phyloP scores from a whole-genome alignment of 2,329 filamentous ascomycete species.

The Macrophomina tecta region DNA sequence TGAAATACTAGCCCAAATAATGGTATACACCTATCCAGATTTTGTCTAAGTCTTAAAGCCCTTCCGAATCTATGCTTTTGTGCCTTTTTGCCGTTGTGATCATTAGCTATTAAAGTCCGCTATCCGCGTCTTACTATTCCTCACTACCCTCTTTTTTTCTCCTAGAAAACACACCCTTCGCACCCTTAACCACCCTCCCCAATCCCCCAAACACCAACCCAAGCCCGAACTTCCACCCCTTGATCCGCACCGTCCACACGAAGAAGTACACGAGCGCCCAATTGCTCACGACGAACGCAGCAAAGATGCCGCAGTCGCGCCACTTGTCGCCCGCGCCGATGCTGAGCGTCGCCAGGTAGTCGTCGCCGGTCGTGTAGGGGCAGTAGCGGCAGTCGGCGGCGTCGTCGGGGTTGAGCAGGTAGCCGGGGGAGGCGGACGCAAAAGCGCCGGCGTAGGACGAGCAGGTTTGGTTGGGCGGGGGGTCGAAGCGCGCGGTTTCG shows the following conservation, averaged over 20 bases:
- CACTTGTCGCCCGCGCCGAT: slow-evolving; percentile 68
- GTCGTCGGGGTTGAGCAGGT: slow-evolving; percentile 67
- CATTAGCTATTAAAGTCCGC: no score
- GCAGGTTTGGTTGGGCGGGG: slow-evolving; percentile 70
- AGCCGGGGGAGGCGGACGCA: slow-evolving; percentile 61
- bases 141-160: background rate
- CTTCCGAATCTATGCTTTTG: no score
- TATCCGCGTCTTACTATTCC: background rate
- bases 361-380: slow-evolving; percentile 66
- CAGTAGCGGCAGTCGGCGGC: slow-evolving; percentile 72
- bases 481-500: slow-evolving; percentile 70
- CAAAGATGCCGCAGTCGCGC: slow-evolving; percentile 74
- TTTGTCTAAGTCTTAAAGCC: background rate
- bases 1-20: background rate
- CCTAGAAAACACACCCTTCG: slow-evolving; percentile 3
- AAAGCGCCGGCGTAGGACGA: slow-evolving; percentile 67
- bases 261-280: slow-evolving; percentile 79
- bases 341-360: slow-evolving; percentile 69
- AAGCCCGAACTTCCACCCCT: slow-evolving; percentile 74
- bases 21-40: background rate
- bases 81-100: no score
- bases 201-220: slow-evolving; percentile 59
- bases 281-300: slow-evolving; percentile 73
- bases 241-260: slow-evolving; percentile 74
- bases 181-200: slow-evolving; percentile 42